Conservation (phyloP, 1,284 basidiomycete genomes). For the Leccinum colubrinum region DNA sequence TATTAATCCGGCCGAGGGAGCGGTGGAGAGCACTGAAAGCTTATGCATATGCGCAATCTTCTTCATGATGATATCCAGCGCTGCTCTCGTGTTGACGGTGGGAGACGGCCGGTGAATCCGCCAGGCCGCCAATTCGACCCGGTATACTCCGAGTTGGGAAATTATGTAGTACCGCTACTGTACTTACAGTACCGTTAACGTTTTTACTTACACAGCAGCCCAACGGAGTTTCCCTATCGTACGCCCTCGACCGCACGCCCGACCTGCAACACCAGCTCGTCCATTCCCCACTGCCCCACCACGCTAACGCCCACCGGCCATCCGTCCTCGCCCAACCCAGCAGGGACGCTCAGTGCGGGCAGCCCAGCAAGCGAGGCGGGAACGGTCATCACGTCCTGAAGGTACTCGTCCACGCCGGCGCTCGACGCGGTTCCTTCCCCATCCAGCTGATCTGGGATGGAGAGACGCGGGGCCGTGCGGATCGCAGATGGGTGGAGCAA, state of each 20-base stretch:
- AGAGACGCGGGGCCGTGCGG: conserved; percentile 60
- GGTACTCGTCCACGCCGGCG: conserved; percentile 55
- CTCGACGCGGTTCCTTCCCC: conserved; percentile 18
- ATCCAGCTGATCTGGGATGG: conserved; percentile 31
- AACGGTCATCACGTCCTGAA: conserved; percentile 92
- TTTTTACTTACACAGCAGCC: not conserved
- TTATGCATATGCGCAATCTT: no score
- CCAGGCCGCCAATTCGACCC: no score
- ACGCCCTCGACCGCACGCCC: conserved; percentile 44
- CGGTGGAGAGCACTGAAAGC: no score
- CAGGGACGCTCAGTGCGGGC: conserved; percentile 79
- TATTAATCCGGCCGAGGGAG: no score
- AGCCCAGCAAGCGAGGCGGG: conserved; percentile 90
- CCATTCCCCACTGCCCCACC: conserved; percentile 89
- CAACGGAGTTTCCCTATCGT: conserved; percentile 1
- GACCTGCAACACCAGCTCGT: conserved; percentile 61
- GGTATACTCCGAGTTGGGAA: no score
- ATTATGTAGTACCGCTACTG: no score
- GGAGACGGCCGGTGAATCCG: not conserved
- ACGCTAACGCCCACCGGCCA: conserved; percentile 86
- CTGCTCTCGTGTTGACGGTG: not conserved
- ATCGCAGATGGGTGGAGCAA: conserved; percentile 88
- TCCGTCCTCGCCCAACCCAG: conserved; percentile 45
- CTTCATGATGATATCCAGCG: not conserved
- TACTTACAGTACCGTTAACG: no score